Evolutionary conservation across 2,329 filamentous ascomycete genomes (phyloP).

Genomic region (Ophiostoma sp.): DNA sequence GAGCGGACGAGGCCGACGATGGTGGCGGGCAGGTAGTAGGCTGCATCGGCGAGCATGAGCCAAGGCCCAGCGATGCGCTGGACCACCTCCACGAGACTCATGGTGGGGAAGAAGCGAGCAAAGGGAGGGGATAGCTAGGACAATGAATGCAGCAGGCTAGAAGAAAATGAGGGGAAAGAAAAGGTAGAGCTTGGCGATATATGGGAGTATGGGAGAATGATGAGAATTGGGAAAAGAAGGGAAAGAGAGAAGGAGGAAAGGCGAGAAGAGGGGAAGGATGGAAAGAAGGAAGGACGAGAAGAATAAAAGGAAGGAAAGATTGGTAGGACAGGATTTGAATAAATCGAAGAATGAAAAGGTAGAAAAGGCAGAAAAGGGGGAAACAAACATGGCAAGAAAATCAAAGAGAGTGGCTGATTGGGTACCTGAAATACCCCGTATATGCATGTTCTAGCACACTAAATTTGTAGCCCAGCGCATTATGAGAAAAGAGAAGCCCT

Average conservation of each 20-base stretch:
- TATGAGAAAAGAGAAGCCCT: background rate
- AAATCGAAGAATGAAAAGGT: background rate
- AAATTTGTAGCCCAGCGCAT: background rate
- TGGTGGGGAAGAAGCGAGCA: constrained; percentile 2
- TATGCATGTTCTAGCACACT: background rate
- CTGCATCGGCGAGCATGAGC: constrained; percentile 52
- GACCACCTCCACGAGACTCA: constrained; percentile 29
- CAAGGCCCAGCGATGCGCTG: constrained; percentile 49
- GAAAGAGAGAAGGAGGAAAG: background rate
- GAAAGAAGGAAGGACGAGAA: background rate
- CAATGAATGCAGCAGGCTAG: background rate
- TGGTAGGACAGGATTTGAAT: background rate
- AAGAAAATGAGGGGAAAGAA: background rate
- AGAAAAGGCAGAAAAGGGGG: background rate
- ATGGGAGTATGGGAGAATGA: background rate
- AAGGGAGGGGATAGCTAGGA: background rate
- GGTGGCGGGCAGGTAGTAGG: constrained; percentile 54
- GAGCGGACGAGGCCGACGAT: constrained; percentile 45
- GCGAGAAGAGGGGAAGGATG: background rate
- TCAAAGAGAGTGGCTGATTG: constrained; percentile 6
- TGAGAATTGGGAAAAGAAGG: background rate
- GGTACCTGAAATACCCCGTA: background rate
- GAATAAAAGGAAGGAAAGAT: background rate
- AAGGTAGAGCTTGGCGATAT: background rate
- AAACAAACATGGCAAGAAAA: background rate